A percentile compares a stretch with the other conserved stretches of the same genome.
These are phyloP conservation scores for Dimargaris xerosporica DNA, from an alignment of 192 early-diverging fungal genomes.

Conservation along the genomic window DNA sequence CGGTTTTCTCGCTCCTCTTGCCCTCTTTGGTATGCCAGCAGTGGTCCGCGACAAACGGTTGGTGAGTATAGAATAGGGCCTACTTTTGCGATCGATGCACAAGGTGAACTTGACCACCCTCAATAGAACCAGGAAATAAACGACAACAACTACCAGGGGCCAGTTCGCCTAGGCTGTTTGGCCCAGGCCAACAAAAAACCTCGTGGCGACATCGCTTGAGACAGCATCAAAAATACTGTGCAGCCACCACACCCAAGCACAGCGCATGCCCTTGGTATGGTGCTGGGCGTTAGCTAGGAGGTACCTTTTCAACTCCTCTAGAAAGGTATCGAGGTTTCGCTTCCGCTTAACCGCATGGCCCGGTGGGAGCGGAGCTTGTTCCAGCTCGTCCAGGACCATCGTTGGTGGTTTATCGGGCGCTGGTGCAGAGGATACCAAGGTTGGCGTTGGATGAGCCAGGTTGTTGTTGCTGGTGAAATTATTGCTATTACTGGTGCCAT, in stretches of 20 bases:
- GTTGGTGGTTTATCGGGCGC: conserved; percentile 6
- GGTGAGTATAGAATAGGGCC: not conserved
- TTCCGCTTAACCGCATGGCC: conserved; percentile 35
- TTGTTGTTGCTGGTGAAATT: not conserved
- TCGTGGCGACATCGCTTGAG: too few species aligned
- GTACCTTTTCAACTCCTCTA: conserved; percentile 68
- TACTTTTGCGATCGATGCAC: too few species aligned
- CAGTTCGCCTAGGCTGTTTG: too few species aligned
- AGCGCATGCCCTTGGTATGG: too few species aligned
- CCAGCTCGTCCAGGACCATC: conserved; percentile 4
- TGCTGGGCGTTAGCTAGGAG: too few species aligned
- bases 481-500: not conserved
- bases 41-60: too few species aligned
- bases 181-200: too few species aligned
- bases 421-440: conserved; percentile 12
- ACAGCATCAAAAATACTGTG: too few species aligned
- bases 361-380: conserved; percentile 22
- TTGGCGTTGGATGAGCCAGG: not conserved
- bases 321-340: conserved; percentile 67
- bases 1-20: conserved; percentile 51
- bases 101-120: too few species aligned
- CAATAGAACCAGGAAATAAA: too few species aligned
- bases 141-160: too few species aligned
- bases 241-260: too few species aligned
- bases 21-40: conserved; percentile 19